Base-by-base conservation (phyloP, 139 green algal species). In the Trebouxia sp. region DNA sequence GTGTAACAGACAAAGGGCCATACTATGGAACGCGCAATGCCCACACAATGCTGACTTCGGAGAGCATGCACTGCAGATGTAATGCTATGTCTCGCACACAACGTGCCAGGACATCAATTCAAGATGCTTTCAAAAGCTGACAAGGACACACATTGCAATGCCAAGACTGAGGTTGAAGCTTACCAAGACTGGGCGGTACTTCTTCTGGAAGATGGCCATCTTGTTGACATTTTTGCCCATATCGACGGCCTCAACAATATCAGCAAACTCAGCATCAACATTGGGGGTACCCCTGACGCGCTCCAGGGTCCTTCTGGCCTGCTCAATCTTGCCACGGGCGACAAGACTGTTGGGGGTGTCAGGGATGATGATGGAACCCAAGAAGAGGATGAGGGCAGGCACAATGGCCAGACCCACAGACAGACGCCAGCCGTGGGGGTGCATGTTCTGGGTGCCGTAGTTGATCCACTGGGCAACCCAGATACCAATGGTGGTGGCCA, bases 261-360 rank as follows among this genome's bases (percentile, higher is more conserved):
- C 86, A 62, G 43, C 30, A 20, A 65, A 79, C 45, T 79, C 72
- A 43, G 72, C 72, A 24, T 79, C 72, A 14, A 90, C 80, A 43
- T 84, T 65, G 30, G 87, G 70, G 7, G 82, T 83, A 42, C 89
- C 87, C 1, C 87, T 80, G 65, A 92, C 83, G 6, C 70, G 55
- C 84, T 88, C 66, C 51, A 93, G 78, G 32, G 87, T 76, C 7
- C 38, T 24, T 9, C 78, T 70, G 0, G 76, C 92, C 8, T 88
- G 48, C 38, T 92, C 89, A 10, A 42, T 3, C 9, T 88, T 41
- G 39, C 89, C 90, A 30, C 92, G 88, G 82, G 89, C 14, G 5
- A 92, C 62, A 15, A 94, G 84, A 26, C 69, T 86, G 85, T 92
- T 94, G 76, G 90, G 88, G 10, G 89, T 93, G 24, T 93, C 89